Evolutionary conservation across 2,329 filamentous ascomycete genomes (phyloP), one percentile per base, ranked within the genome.

Genomic region (Didymella pinodella): DNA sequence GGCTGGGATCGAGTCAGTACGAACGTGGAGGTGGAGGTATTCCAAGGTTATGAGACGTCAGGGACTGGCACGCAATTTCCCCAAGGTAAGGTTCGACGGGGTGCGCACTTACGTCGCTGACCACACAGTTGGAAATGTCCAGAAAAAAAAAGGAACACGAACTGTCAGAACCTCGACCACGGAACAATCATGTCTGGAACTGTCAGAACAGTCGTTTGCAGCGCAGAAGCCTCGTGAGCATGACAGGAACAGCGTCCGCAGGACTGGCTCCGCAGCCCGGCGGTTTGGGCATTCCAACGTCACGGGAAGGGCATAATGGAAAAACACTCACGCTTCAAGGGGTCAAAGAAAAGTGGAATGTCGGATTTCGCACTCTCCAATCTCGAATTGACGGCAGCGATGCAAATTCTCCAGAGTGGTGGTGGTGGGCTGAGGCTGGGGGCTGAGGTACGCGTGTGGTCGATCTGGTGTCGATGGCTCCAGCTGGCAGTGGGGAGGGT

Each of bases 141-240:
- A 20, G 25, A 43, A 50, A 59, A 59, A 59, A 54, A 32, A 38
- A 59, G 54, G 59, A 60, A 54, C 45, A 62, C 48, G 31, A 57
- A 28, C 41, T 61, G 57, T 58, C 49, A 58, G 41, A 52, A 49
- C 43, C 52, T 58, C 49, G 52, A 67, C 65, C 59, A 67, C 61
- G 67, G 62, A 61, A 63, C 49, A 31, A 29, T 53, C 28, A 34
- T 34, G 59, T 44, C 49, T 58, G 49, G 49, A 45, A 26, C 29
- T 54, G 57, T 64, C 47, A 66, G 59, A 44, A 53, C 20, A 28
- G 38, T 41, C 38, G 46, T 54, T 54, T 50, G 56, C 56, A 54
- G 56, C 46, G 56, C 38, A 18, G 32, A 41, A 54, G 56, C 50
- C 45, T 52, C 50, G 62, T 63, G 59, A 51, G 48, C 31, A 47